Conservation (phyloP, 371 early-diverging fungal genomes). For the Catenaria anguillulae region DNA sequence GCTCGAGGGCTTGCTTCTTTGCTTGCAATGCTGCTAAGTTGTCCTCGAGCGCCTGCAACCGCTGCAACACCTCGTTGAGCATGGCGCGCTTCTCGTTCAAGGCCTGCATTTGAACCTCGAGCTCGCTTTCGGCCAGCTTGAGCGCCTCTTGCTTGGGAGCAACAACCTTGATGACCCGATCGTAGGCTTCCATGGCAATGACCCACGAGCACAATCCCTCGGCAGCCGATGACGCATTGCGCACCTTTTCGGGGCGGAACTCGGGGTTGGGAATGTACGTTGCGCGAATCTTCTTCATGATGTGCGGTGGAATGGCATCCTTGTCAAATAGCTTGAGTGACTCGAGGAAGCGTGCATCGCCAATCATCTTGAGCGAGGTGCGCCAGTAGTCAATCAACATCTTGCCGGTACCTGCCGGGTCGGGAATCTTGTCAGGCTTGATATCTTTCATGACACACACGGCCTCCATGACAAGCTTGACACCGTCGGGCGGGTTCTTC, state of each 20-base stretch:
- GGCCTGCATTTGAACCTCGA: constrained; percentile 30
- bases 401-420: constrained; percentile 36
- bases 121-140: constrained; percentile 31
- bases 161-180: constrained; percentile 38
- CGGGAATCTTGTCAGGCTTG: constrained; percentile 42
- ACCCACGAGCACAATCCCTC: constrained; percentile 45
- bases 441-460: constrained; percentile 43
- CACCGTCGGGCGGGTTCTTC: constrained; percentile 49
- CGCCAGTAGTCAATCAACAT: constrained; percentile 46
- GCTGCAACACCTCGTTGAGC: constrained; percentile 30
- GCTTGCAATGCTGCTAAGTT: constrained; percentile 33
- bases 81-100: constrained; percentile 33
- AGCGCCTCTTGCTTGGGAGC: constrained; percentile 41
- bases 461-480: constrained; percentile 47
- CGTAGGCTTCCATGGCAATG: constrained; percentile 44
- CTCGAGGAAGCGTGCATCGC: constrained; percentile 39
- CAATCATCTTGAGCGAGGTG: constrained; percentile 30
- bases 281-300: constrained; percentile 31
- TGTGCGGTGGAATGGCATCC: constrained; percentile 29
- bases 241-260: constrained; percentile 41
- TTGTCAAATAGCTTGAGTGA: constrained; percentile 39
- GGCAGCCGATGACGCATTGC: constrained; percentile 43
- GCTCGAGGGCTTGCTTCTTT: constrained; percentile 36
- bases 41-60: constrained; percentile 31
- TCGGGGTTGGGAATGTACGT: constrained; percentile 37